Conservation (phyloP, 345 rosid species). For the Geranium brycei region DNA sequence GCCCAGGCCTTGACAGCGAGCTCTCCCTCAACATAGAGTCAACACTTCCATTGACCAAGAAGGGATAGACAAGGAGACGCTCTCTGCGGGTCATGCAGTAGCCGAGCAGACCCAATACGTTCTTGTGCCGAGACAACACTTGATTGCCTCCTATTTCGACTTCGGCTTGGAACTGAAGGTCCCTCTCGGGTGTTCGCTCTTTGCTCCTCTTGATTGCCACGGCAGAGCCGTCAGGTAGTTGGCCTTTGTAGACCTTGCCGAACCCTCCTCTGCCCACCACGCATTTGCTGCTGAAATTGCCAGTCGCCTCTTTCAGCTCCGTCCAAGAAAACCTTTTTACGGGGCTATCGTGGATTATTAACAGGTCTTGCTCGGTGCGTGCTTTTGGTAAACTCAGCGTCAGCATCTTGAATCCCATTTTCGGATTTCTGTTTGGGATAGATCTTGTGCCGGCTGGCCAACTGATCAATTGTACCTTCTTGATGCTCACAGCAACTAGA, state of each 20-base stretch:
- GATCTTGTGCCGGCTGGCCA: too few species aligned
- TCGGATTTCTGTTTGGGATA: too few species aligned
- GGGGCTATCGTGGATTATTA: too few species aligned
- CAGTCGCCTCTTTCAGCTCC: conserved; percentile 2
- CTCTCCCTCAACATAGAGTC: not conserved
- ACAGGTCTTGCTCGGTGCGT: not conserved
- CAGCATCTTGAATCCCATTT: not conserved
- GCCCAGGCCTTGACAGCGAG: not conserved
- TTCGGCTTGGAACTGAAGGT: too few species aligned
- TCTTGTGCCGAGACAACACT: not conserved
- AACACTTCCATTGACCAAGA: conserved; percentile 2
- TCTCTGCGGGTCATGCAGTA: not conserved
- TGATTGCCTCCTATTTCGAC: not conserved
- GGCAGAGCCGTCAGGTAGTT: not conserved
- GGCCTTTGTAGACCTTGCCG: not conserved
- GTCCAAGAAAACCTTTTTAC: not conserved
- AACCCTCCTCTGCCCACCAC: conserved; percentile 3
- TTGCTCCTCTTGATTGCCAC: conserved; percentile 4
- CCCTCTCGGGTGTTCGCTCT: too few species aligned
- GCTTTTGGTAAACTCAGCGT: not conserved
- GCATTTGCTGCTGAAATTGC: not conserved
- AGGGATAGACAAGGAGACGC: conserved; percentile 6
- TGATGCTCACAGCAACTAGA: too few species aligned
- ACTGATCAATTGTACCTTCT: too few species aligned
- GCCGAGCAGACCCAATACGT: not conserved